Evolutionary conservation across 257 asterid species (phyloP), one percentile per base, ranked within the genome.

Genomic region (Solanum lignicaule): DNA sequence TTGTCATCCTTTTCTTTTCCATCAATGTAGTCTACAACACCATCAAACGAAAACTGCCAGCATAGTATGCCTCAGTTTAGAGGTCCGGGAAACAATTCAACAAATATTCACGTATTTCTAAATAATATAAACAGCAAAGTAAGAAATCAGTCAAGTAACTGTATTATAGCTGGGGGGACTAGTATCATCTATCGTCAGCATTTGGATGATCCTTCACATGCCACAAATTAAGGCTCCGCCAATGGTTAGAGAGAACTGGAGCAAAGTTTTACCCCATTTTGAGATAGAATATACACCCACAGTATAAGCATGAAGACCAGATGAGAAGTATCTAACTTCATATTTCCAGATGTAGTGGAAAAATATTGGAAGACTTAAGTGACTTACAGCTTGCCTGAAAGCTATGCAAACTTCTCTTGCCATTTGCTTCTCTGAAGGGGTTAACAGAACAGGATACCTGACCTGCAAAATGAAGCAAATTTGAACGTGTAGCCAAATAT

Each of bases 371-470:
- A 27, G 85, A 27, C 62, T 27, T 27, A 62, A 60, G 62, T 84
- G 43, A 93, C 99, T 97, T 94, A 97, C 98, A 83, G 94, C 93
- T 95, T 97, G 99, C 90, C 96, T 94, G 90, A 97, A 95, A 71
- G 99, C 99, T 20, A 94, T 90, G 95, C 99, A 97, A 87, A 97
- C 98, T 86, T 97, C 98, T 94, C 99, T 93, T 35, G 98, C 93
- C 98, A 97, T 95, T 92, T 97, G 97, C 92, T 97, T 97, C 92
- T 97, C 99, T 27, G 93, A 21, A 88, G 98, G 99, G 87, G 99
- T 97, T 83, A 97, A 98, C 86, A 97, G 92, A 91, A 97, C 99
- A 83, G 99, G 99, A 92, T 97, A 97, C 48, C 99, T 91, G 58
- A 97, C 98, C 99, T 95, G 96, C 74, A 89, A 91, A 46, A 88